Conservation (phyloP, 2,329 filamentous ascomycete genomes). For the Mollisiaceae sp. region DNA sequence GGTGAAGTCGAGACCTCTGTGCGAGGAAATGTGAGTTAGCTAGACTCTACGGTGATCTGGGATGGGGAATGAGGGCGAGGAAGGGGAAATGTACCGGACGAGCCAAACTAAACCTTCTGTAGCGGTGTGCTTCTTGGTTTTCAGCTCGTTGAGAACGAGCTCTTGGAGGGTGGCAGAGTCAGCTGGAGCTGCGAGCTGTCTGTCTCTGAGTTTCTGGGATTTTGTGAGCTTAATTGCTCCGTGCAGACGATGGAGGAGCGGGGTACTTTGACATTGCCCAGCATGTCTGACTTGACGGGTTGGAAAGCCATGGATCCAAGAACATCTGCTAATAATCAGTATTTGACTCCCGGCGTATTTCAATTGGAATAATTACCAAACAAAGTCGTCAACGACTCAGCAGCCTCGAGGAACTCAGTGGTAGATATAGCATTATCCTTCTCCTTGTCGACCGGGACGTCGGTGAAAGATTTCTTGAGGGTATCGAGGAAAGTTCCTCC, state of each 20-base stretch:
- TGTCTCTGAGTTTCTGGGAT: conserved; percentile 82
- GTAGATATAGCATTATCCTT: conserved; percentile 82
- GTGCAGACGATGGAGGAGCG: conserved; percentile 22
- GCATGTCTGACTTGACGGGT: conserved; percentile 89
- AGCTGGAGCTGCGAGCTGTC: conserved; percentile 76
- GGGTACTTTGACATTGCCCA: conserved; percentile 85
- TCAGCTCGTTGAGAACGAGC: conserved; percentile 85
- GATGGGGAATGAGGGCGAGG: conserved; percentile 7
- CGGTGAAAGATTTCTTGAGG: conserved; percentile 80
- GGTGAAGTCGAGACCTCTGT: conserved; percentile 92
- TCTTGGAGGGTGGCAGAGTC: conserved; percentile 86
- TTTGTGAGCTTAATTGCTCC: conserved; percentile 16
- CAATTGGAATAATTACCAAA: conserved; percentile 67
- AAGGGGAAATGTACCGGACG: conserved; percentile 65
- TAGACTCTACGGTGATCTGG: neutral
- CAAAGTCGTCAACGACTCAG: conserved; percentile 83
- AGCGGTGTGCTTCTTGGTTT: conserved; percentile 85
- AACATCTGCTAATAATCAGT: conserved; percentile 52
- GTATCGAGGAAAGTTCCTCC: conserved; percentile 79
- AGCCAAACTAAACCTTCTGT: conserved; percentile 93
- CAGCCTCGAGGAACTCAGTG: conserved; percentile 86
- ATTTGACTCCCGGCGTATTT: neutral
- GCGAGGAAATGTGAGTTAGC: conserved; percentile 17
- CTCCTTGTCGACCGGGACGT: conserved; percentile 76
- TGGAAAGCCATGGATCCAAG: conserved; percentile 78